phyloP scores from a whole-genome alignment of 352 stramenopile species.

The Pythium dissimile region DNA sequence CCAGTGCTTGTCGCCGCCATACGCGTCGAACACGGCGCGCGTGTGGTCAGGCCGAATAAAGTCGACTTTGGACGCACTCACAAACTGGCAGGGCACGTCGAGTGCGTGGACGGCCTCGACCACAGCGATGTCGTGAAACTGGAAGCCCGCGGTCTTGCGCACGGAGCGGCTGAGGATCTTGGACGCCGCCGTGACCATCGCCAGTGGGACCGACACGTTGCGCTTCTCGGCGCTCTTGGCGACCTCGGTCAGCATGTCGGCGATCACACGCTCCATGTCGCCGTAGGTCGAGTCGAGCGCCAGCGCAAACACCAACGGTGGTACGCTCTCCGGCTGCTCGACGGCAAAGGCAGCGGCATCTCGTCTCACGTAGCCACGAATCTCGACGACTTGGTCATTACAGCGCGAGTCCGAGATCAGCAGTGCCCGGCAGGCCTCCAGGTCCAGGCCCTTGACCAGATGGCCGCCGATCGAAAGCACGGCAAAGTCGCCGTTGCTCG shows the following conservation, averaged over 20 bases:
- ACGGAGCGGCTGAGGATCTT: slow-evolving; percentile 72
- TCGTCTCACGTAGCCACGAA: slow-evolving; percentile 26
- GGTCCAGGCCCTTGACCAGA: slow-evolving; percentile 38
- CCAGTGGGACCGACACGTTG: slow-evolving; percentile 50
- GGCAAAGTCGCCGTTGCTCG: slow-evolving; percentile 60
- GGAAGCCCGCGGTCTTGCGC: slow-evolving; percentile 55
- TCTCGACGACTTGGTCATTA: slow-evolving; percentile 14
- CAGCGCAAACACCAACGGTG: slow-evolving; percentile 53
- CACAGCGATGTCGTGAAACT: slow-evolving; percentile 46
- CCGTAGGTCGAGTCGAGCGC: slow-evolving; percentile 62
- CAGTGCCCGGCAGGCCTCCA: slow-evolving; percentile 29
- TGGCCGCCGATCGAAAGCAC: slow-evolving; percentile 55
- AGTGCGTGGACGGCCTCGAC: slow-evolving; percentile 41
- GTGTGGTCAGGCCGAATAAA: slow-evolving; percentile 69
- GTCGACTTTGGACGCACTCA: slow-evolving; percentile 66
- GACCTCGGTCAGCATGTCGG: slow-evolving; percentile 72
- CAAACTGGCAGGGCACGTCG: slow-evolving; percentile 55
- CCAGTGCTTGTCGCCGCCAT: slow-evolving; percentile 59
- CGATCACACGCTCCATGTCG: slow-evolving; percentile 74
- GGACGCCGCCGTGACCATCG: slow-evolving; percentile 62
- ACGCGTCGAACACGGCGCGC: slow-evolving; percentile 42
- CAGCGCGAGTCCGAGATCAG: slow-evolving; percentile 39
- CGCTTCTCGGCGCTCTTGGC: slow-evolving; percentile 67
- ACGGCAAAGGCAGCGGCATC: neutral
- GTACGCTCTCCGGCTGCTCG: neutral